These are phyloP conservation scores for Solanum clarkiae DNA, from an alignment of 257 asterid genomes.

Conservation along the genomic window DNA sequence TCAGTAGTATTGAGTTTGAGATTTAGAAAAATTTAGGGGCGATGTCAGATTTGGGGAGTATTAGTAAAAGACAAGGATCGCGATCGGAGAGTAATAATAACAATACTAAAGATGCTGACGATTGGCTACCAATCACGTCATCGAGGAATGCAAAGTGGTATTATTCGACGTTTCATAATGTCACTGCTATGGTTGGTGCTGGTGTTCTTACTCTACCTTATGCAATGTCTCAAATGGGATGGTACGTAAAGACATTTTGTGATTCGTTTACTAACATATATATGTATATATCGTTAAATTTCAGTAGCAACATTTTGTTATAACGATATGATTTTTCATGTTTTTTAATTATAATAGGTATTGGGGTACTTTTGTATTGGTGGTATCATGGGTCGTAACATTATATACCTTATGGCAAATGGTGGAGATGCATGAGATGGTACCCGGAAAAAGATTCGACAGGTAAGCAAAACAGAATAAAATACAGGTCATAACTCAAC, in stretches of 20 bases:
- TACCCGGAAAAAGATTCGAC: neutral
- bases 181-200: conserved; percentile 24
- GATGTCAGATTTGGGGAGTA: neutral
- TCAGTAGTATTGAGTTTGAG: neutral
- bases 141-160: conserved; percentile 26
- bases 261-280: neutral
- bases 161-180: conserved; percentile 37
- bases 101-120: neutral
- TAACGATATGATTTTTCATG: neutral
- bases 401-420: neutral
- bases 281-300: neutral
- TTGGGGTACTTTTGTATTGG: conserved; percentile 21
- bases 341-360: conserved; percentile 17
- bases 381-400: neutral
- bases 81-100: neutral
- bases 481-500: neutral
- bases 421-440: neutral
- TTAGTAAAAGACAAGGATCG: neutral
- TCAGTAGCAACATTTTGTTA: too few relatives aligned
- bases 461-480: neutral
- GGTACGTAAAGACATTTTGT: conserved; percentile 12
- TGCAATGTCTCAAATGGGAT: conserved; percentile 42
- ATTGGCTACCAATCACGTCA: conserved; percentile 38
- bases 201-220: conserved; percentile 26
- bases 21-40: neutral